These are phyloP conservation scores for Colletotrichum destructivum DNA, from an alignment of 2,329 filamentous ascomycete species.

Conservation along the genomic window DNA sequence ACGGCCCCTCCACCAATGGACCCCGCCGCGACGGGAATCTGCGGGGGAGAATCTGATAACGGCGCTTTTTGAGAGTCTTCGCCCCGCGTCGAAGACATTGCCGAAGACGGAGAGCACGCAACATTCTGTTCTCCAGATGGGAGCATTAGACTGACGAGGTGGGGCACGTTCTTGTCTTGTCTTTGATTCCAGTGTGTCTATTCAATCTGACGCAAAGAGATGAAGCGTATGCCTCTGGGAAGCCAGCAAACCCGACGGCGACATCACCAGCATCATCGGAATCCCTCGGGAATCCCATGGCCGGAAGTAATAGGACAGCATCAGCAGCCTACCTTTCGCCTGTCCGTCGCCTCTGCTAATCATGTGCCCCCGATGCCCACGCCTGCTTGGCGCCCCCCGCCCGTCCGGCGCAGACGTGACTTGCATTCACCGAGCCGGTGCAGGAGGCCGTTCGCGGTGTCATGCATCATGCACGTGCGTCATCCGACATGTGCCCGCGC, in stretches of 20 bases:
- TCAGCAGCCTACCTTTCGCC: no score
- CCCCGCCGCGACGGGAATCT: not conserved
- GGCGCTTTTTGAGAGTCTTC: not conserved
- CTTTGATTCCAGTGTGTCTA: no score
- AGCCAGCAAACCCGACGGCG: no score
- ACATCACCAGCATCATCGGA: no score
- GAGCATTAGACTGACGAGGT: not conserved
- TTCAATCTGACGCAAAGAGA: no score
- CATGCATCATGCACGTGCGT: conserved; percentile 32
- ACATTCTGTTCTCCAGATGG: no score
- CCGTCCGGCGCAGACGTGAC: no score
- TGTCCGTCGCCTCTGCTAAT: not conserved
- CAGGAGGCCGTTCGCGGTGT: conserved; percentile 19
- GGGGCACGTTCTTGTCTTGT: no score
- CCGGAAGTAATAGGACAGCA: no score
- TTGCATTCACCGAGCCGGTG: not conserved
- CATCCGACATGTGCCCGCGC: conserved; percentile 18
- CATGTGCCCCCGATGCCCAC: not conserved
- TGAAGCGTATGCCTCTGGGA: no score
- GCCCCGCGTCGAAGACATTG: not conserved
- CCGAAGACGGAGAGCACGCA: not conserved
- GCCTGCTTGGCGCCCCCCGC: not conserved
- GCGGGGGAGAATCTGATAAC: not conserved
- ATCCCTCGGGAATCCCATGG: no score
- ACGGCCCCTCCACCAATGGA: conserved; percentile 11